These are phyloP conservation scores for Solanum chiquidenum DNA, from an alignment of 257 asterid genomes.

Conservation along the genomic window DNA sequence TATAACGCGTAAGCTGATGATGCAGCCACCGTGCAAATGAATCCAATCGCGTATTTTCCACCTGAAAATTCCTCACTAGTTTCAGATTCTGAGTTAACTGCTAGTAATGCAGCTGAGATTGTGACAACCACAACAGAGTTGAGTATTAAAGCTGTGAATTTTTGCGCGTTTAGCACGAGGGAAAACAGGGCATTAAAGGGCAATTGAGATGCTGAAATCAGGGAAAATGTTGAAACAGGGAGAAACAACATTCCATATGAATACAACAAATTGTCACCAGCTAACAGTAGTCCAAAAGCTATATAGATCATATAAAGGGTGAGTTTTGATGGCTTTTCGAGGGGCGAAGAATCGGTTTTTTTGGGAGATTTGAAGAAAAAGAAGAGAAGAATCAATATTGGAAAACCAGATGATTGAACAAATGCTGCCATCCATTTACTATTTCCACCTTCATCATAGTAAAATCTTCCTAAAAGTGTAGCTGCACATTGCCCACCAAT, in stretches of 20 bases:
- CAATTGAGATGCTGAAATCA: constrained; percentile 26
- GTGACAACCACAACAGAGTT: constrained; percentile 26
- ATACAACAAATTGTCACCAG: constrained; percentile 26
- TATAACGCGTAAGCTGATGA: constrained; percentile 17
- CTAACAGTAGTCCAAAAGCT: constrained; percentile 15
- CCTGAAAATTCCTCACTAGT: not conserved
- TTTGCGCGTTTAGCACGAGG: constrained; percentile 21
- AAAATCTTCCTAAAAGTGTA: constrained; percentile 23
- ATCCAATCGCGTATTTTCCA: constrained; percentile 14
- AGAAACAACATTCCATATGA: constrained; percentile 27
- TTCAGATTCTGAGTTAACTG: constrained; percentile 18
- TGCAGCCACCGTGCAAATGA: constrained; percentile 19
- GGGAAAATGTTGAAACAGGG: constrained; percentile 33
- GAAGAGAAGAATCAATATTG: constrained; percentile 12
- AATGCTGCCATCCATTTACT: constrained; percentile 38
- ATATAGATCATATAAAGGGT: constrained; percentile 1
- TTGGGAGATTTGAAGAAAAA: constrained; percentile 2
- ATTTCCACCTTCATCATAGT: constrained; percentile 30
- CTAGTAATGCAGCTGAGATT: constrained; percentile 27
- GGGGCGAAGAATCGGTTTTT: not conserved
- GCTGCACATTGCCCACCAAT: constrained; percentile 28
- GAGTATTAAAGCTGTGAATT: constrained; percentile 21
- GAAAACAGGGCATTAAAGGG: constrained; percentile 29
- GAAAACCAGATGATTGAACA: constrained; percentile 28
- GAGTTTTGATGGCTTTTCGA: not conserved